Conservation (phyloP, 2,329 filamentous ascomycete genomes). For the Trichoderma sp. region DNA sequence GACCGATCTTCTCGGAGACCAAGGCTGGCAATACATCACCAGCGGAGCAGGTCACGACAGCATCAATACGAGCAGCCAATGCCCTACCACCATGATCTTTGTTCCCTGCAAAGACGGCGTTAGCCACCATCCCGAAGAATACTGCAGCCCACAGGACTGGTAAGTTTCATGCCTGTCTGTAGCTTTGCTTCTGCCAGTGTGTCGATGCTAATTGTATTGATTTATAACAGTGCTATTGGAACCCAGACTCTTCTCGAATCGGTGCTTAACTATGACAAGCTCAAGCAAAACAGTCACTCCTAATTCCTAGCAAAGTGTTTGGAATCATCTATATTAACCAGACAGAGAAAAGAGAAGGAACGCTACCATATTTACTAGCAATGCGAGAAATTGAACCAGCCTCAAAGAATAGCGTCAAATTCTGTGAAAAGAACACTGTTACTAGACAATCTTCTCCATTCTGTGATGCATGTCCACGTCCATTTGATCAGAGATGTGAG, state of each 20-base stretch:
- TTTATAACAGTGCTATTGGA: slow-evolving; percentile 25
- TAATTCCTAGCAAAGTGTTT: not conserved
- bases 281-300: not conserved
- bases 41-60: slow-evolving; percentile 43
- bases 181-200: too few species aligned
- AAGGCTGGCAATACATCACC: slow-evolving; percentile 36
- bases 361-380: not conserved
- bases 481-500: not conserved
- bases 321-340: not conserved
- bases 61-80: slow-evolving; percentile 34
- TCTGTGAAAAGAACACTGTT: not conserved
- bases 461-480: not conserved
- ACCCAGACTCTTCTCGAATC: slow-evolving; percentile 31
- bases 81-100: slow-evolving; percentile 41
- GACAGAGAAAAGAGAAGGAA: not conserved
- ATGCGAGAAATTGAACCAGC: not conserved
- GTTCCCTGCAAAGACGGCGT: slow-evolving; percentile 37
- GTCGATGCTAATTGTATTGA: not conserved
- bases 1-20: slow-evolving; percentile 48
- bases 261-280: slow-evolving; percentile 26
- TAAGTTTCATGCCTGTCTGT: slow-evolving; percentile 10
- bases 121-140: slow-evolving; percentile 39
- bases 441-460: not conserved
- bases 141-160: slow-evolving; percentile 38
- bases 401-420: not conserved